A percentile compares a stretch with the other conserved stretches of the same genome.
These are phyloP conservation scores for Ettlia oleoabundans DNA, from an alignment of 139 green algal species.

Conservation along the genomic window DNA sequence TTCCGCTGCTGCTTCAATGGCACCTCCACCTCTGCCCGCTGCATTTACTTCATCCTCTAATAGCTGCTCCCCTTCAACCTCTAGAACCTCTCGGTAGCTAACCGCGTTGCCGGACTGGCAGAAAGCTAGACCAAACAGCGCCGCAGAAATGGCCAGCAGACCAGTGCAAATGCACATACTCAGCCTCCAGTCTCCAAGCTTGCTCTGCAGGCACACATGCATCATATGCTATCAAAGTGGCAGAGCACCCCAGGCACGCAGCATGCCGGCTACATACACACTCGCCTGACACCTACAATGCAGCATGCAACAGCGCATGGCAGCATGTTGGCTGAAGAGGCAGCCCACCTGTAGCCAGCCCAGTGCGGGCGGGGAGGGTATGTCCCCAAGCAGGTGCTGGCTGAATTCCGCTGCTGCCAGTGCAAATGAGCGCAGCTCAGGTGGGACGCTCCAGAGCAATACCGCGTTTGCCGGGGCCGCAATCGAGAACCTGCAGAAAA, in stretches of 20 bases:
- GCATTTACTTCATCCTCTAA: not conserved
- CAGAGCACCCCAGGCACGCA: too few relatives aligned
- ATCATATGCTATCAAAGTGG: too few relatives aligned
- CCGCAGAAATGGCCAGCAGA: not conserved
- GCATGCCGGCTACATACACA: too few relatives aligned
- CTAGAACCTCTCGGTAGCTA: not conserved
- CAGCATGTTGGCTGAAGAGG: not conserved
- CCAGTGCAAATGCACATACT: slow-evolving; percentile 13
- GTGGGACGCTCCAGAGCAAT: slow-evolving; percentile 81
- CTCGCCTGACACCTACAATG: too few relatives aligned
- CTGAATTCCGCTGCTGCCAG: slow-evolving; percentile 75
- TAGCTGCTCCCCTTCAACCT: not conserved
- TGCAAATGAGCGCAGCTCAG: slow-evolving; percentile 75
- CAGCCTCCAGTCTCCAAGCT: slow-evolving; percentile 10
- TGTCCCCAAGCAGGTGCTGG: slow-evolving; percentile 92
- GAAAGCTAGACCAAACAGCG: not conserved
- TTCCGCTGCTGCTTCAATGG: not conserved
- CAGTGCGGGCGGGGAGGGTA: slow-evolving; percentile 87
- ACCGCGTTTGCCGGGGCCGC: slow-evolving; percentile 78
- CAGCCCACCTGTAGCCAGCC: slow-evolving; percentile 68
- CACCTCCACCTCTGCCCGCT: not conserved
- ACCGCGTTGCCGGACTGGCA: not conserved
- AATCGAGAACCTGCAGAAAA: not conserved
- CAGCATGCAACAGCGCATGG: too few relatives aligned
- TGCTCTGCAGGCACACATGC: not conserved